These are phyloP conservation scores for Sextonia rubra DNA, from an alignment of 164 flowering plant species.

Conservation along the genomic window DNA sequence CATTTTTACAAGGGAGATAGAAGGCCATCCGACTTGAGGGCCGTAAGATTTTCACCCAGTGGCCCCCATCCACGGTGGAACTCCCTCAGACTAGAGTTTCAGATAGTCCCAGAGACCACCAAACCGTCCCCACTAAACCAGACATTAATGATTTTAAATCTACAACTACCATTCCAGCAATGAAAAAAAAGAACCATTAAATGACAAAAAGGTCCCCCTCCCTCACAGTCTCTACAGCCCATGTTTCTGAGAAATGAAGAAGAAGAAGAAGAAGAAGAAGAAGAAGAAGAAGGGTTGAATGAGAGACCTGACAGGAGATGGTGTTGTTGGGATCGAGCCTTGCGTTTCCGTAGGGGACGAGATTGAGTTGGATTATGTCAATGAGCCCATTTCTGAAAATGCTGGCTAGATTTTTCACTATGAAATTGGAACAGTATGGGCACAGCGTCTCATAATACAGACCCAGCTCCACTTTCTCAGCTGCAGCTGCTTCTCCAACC, in stretches of 20 bases:
- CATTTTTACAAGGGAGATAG: too few relatives aligned
- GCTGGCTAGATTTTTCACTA: constrained; percentile 47
- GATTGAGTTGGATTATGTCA: constrained; percentile 55
- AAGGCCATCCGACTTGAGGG: too few relatives aligned
- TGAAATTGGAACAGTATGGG: constrained; percentile 68
- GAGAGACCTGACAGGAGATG: constrained; percentile 59
- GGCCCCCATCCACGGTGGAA: too few relatives aligned
- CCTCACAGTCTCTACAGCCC: background rate
- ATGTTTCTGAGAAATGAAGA: background rate
- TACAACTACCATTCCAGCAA: too few relatives aligned
- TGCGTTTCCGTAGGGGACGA: constrained; percentile 86
- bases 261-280: background rate
- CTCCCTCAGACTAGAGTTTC: too few relatives aligned
- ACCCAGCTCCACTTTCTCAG: constrained; percentile 17
- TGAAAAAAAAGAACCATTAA: too few relatives aligned
- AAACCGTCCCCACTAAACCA: too few relatives aligned
- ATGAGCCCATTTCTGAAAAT: constrained; percentile 50
- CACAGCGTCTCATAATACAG: constrained; percentile 61
- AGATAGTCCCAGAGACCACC: too few relatives aligned
- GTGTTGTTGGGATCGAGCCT: constrained; percentile 23
- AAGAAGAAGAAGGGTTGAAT: background rate
- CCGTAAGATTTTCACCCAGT: too few relatives aligned
- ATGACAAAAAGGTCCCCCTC: too few relatives aligned
- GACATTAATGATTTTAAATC: too few relatives aligned
- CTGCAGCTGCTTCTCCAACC: background rate